Base-by-base conservation (phyloP, 1,139 yeast species). In the Zhuliangozyma blackwelliae region DNA sequence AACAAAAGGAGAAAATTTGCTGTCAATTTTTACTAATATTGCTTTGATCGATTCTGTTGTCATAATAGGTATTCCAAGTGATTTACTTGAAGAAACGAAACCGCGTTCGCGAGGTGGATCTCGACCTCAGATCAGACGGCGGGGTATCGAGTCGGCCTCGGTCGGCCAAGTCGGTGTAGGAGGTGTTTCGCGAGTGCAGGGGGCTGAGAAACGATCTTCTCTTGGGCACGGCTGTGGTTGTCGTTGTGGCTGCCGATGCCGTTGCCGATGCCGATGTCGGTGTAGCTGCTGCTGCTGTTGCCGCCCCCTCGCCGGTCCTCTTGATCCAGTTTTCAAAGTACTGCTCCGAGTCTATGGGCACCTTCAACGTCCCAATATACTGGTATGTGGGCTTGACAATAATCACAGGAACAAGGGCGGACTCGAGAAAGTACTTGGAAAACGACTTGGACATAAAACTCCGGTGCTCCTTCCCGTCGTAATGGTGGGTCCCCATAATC, bases 381-480 rank as follows among this genome's bases (percentile, higher is more conserved):
- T 66, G 66, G 47, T 75, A 72, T 16, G 61, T 60, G 1, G 86
- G 85, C 43, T 80, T 77, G 8, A 82, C 84, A 9, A 81, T 76
- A 33, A 81, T 72, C 5, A 81, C 87, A 0, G 89, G 89, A 1
- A 82, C 79, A 16, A 77, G 70, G 0, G 86, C 82, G 51, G 75
- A 79, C 51, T 80, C 82, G 30, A 82, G 59, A 47, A 82, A 82
- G 54, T 79, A 75, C 52, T 79, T 80, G 5, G 85, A 78, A 48
- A 74, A 55, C 8, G 74, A 57, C 32, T 70, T 71, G 19, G 70
- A 55, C 32, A 74, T 59, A 32, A 79, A 59, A 10, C 73, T 62
- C 28, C 74, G 69, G 37, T 76, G 67, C 10, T 46, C 43, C 21
- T 43, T 42, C 25, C 66, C 56, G 20, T 55, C 63, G 34, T 50